Percentiles rank a stretch among this genome's conserved stretches.
Conservation (phyloP, 352 stramenopile genomes). For the Vaucheria bursata region DNA sequence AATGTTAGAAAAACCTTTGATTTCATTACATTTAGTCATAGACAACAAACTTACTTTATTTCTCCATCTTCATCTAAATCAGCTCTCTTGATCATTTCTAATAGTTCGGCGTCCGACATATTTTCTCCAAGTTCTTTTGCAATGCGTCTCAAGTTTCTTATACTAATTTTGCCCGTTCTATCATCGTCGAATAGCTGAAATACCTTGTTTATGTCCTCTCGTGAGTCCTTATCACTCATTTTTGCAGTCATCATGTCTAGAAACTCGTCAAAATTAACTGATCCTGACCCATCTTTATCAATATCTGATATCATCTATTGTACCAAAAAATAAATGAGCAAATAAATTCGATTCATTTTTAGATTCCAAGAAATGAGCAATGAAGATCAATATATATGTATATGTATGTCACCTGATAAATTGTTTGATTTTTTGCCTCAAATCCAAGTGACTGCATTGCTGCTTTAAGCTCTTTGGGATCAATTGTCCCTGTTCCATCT, state of each 20-base stretch:
- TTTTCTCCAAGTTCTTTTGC: slow-evolving; percentile 92
- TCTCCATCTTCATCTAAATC: slow-evolving; percentile 87
- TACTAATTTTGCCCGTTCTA: slow-evolving; percentile 88
- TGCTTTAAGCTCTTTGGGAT: slow-evolving; percentile 87
- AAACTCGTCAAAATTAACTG: slow-evolving; percentile 94
- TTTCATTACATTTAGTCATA: no score
- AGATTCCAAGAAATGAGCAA: no score
- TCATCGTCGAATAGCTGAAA: slow-evolving; percentile 96
- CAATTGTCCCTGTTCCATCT: slow-evolving; percentile 84
- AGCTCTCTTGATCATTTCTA: slow-evolving; percentile 95
- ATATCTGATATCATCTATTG: slow-evolving; percentile 39
- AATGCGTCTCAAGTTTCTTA: slow-evolving; percentile 91
- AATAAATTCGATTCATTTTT: no score
- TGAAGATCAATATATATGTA: no score
- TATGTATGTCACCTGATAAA: slow-evolving; percentile 76
- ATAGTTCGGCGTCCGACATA: slow-evolving; percentile 90
- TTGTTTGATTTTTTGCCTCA: slow-evolving; percentile 92
- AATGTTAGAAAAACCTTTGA: no score
- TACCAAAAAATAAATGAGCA: no score
- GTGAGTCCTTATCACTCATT: slow-evolving; percentile 88
- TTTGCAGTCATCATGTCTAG: slow-evolving; percentile 94
- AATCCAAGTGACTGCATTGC: slow-evolving; percentile 91
- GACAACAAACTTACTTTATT: slow-evolving; percentile 70
- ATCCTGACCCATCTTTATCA: slow-evolving; percentile 58
- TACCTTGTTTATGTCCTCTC: slow-evolving; percentile 89